Evolutionary conservation across 768 basidiomycete species (phyloP), one percentile per base, ranked within the genome.

Genomic region (Macrolepiota dolichaula): DNA sequence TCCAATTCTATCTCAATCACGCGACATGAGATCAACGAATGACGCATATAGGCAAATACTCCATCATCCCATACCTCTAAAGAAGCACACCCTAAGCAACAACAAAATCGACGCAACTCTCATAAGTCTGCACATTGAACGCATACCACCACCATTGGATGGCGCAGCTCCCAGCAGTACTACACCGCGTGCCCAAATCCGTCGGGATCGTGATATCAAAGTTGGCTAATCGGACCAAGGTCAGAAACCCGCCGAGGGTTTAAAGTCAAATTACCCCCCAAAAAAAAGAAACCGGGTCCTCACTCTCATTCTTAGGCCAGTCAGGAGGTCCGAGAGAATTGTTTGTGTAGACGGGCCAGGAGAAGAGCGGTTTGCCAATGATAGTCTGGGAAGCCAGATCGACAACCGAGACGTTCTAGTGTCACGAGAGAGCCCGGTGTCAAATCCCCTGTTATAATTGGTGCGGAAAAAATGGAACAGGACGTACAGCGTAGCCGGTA

Each of bases 81-180:
- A 32, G 7, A 7, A 51, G 46, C 52, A 61, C 4, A 32, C 42
- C 12, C 51, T 46, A 63, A 25, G 35, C 49, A 38, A 59, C 61
- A 5, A 67, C 55, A 50, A 75, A 75, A 54, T 76, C 71, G 40
- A 74, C 67, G 63, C 74, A 74, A 53, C 74, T 75, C 67, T 74
- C 67, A 55, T 74, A 76, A 0, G 74, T 74, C 65, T 75, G 73
- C 27, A 62, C 59, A 57, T 71, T 72, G 40, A 62, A 66, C 0
- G 56, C 69, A 56, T 67, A 72, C 73, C 73, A 76, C 70, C 70
- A 76, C 74, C 76, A 77, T 60, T 76, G 75, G 61, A 76, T 73
- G 10, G 74, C 74, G 40, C 75, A 77, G 10, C 68, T 65, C 4
- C 74, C 75, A 7, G 66, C 63, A 9, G 59, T 66, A 11, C 64